Evolutionary conservation across 2,329 filamentous ascomycete species (phyloP).

Genomic region (Hirsutella thompsonii): DNA sequence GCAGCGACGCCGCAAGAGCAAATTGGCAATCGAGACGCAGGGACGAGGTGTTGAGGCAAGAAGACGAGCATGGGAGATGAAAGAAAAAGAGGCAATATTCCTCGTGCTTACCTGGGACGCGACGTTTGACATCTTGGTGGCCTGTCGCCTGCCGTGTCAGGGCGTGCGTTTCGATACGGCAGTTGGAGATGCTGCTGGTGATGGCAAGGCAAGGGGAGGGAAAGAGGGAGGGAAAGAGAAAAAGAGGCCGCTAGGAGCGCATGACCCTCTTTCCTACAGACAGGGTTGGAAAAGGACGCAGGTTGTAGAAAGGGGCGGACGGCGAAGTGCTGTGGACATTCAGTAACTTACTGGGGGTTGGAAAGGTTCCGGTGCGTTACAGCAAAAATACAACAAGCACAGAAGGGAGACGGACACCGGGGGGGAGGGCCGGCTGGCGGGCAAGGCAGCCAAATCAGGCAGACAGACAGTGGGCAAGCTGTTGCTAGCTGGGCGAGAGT

Average conservation of each 20-base stretch:
- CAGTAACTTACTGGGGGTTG: too few relatives aligned
- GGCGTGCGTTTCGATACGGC: constrained; percentile 21
- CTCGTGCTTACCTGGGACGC: constrained; percentile 40
- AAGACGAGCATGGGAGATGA: background rate
- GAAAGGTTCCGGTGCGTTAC: too few relatives aligned
- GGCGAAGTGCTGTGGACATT: background rate
- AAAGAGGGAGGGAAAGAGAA: background rate
- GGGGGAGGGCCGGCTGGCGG: too few relatives aligned
- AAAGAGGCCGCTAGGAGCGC: constrained; percentile 18
- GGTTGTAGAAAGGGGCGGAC: constrained; percentile 5
- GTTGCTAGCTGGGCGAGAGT: too few relatives aligned
- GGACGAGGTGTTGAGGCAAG: background rate
- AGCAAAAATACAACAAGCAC: too few relatives aligned
- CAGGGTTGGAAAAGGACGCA: constrained; percentile 7
- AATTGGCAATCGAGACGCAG: background rate
- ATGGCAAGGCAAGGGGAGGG: constrained; percentile 12
- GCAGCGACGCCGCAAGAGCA: background rate
- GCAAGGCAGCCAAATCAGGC: too few relatives aligned
- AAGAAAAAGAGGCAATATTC: background rate
- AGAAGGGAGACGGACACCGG: too few relatives aligned
- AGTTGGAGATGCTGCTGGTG: constrained; percentile 17
- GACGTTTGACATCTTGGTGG: constrained; percentile 43
- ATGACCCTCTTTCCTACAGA: constrained; percentile 26
- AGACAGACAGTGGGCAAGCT: too few relatives aligned
- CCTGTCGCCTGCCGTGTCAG: constrained; percentile 34